These are phyloP conservation scores for Delitschia confertaspora DNA, from an alignment of 495 filamentous ascomycete genomes.

Conservation along the genomic window DNA sequence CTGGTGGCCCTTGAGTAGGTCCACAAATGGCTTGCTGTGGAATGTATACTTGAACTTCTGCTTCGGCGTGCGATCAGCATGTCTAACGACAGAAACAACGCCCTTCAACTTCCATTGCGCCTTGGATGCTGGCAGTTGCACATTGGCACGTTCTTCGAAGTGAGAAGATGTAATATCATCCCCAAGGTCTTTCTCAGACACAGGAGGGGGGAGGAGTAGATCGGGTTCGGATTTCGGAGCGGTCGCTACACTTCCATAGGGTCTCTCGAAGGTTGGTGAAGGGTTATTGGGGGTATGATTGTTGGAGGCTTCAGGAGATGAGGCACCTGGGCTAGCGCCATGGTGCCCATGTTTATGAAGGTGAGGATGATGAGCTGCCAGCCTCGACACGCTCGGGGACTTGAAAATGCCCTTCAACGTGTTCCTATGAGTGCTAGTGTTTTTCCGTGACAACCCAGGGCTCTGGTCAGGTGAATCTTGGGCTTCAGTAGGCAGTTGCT, in stretches of 20 bases:
- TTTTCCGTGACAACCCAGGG: constrained; percentile 34
- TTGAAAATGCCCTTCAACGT: constrained; percentile 45
- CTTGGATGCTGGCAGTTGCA: constrained; percentile 78
- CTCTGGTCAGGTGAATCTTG: constrained; percentile 21
- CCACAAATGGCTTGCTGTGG: constrained; percentile 90
- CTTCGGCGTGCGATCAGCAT: constrained; percentile 95
- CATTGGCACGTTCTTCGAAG: constrained; percentile 34
- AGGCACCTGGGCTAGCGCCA: constrained; percentile 26
- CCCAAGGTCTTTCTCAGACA: constrained; percentile 6
- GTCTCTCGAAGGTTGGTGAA: constrained; percentile 41
- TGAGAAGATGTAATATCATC: constrained; percentile 13
- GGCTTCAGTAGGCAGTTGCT: constrained; percentile 15
- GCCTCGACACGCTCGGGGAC: constrained; percentile 55
- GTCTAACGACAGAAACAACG: constrained; percentile 92
- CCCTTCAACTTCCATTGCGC: constrained; percentile 97
- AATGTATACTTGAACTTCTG: constrained; percentile 99
- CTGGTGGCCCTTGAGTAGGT: constrained; percentile 84
- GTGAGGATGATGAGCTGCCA: constrained; percentile 42
- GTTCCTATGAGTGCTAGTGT: constrained; percentile 34
- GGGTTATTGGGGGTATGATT: constrained; percentile 42
- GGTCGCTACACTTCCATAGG: constrained; percentile 15
- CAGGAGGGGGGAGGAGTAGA: constrained; percentile 9
- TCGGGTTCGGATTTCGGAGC: constrained; percentile 22
- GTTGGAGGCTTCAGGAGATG: constrained; percentile 39
- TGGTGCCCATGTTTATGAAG: constrained; percentile 26